Conservation (phyloP, 768 basidiomycete genomes). For the Pisolithus tinctorius region DNA sequence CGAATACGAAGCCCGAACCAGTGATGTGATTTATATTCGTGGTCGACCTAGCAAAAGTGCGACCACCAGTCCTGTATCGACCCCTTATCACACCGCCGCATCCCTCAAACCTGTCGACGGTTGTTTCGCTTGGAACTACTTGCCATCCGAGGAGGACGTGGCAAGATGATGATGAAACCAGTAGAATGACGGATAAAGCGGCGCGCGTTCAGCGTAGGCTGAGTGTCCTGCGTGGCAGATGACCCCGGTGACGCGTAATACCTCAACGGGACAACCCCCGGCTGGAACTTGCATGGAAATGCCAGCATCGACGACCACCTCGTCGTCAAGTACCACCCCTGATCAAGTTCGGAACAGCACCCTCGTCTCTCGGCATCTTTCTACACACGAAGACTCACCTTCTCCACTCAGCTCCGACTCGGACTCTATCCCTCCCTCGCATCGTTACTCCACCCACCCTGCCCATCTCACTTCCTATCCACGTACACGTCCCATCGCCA, state of each 20-base stretch:
- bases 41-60: constrained; percentile 52
- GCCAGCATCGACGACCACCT: constrained; percentile 19
- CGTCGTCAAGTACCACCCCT: constrained; percentile 11
- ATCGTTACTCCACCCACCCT: constrained; percentile 9
- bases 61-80: constrained; percentile 57
- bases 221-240: constrained; percentile 52
- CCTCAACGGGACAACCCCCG: constrained; percentile 32
- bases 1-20: constrained; percentile 50
- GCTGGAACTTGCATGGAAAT: constrained; percentile 5
- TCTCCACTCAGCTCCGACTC: constrained; percentile 70
- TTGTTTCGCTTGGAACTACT: constrained; percentile 30
- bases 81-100: constrained; percentile 28
- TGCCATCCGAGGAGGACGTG: constrained; percentile 20
- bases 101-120: constrained; percentile 31
- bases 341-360: constrained; percentile 2
- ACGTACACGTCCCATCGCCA: no score
- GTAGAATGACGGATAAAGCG: constrained; percentile 20
- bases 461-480: constrained; percentile 13
- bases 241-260: constrained; percentile 34
- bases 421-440: constrained; percentile 28
- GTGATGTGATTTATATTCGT: constrained; percentile 36
- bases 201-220: constrained; percentile 37
- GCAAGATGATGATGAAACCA: constrained; percentile 21
- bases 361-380: constrained; percentile 26
- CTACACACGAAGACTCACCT: constrained; percentile 53